Percentiles rank a stretch among this genome's conserved stretches.
phyloP scores from a whole-genome alignment of 2,329 filamentous ascomycete genomes.

The Aspergillus novofumigatus region DNA sequence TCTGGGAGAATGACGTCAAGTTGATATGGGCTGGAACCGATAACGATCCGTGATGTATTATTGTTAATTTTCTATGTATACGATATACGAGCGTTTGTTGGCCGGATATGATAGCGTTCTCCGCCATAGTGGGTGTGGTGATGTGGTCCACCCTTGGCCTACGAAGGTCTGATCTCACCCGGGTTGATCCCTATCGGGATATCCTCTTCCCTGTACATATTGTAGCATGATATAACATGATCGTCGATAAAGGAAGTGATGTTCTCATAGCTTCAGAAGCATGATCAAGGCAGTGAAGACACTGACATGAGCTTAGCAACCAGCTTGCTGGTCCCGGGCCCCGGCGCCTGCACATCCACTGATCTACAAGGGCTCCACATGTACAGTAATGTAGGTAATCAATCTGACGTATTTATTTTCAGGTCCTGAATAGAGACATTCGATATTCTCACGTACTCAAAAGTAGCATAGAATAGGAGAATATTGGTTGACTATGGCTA shows the following conservation, averaged over 20 bases:
- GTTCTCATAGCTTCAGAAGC: neutral
- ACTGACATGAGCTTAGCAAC: too few relatives aligned
- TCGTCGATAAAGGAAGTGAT: neutral
- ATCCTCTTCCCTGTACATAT: neutral
- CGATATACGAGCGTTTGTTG: neutral
- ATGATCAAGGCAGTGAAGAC: too few relatives aligned
- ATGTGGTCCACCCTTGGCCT: neutral
- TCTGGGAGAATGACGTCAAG: slow-evolving; percentile 13
- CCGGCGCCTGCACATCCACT: neutral
- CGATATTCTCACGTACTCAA: too few relatives aligned
- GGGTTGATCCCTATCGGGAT: neutral
- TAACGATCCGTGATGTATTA: neutral
- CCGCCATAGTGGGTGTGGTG: neutral
- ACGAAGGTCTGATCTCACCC: neutral
- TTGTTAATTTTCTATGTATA: neutral
- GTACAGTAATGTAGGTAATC: too few relatives aligned
- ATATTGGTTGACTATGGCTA: too few relatives aligned
- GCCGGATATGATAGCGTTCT: neutral
- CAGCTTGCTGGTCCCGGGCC: too few relatives aligned
- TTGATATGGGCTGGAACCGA: neutral
- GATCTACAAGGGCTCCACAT: neutral
- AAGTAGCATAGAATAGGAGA: too few relatives aligned
- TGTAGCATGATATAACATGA: neutral
- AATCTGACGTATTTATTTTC: too few relatives aligned
- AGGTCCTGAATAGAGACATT: too few relatives aligned